phyloP scores from a whole-genome alignment of 805 yeast genomes.

The Yarrowia bubula region DNA sequence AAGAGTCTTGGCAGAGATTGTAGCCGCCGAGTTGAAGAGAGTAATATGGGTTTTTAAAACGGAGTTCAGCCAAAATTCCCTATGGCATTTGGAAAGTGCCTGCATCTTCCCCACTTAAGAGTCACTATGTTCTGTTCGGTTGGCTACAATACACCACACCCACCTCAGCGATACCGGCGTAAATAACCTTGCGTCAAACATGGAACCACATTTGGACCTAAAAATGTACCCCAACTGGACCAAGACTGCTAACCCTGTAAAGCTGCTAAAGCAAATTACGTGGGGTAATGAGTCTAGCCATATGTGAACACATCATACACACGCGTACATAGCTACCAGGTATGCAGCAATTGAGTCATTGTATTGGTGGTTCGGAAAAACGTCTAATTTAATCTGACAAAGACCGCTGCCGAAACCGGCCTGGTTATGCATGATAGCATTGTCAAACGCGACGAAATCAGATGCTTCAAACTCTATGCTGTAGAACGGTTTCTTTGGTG shows the following conservation, averaged over 20 bases:
- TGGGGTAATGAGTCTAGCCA: no score
- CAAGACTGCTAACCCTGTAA: neutral
- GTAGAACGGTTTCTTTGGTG: no score
- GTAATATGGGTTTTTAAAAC: neutral
- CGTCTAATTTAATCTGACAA: constrained; percentile 10
- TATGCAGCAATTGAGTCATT: no score
- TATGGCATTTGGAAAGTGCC: neutral
- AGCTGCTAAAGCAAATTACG: neutral
- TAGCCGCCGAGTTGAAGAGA: neutral
- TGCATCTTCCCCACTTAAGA: neutral
- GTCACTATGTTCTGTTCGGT: neutral
- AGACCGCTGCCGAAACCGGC: neutral
- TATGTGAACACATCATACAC: no score
- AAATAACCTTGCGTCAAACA: neutral
- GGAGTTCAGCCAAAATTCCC: neutral
- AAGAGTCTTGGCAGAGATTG: neutral
- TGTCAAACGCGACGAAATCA: neutral
- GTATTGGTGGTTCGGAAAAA: no score
- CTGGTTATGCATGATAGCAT: neutral
- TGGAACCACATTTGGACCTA: neutral
- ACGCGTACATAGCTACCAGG: no score
- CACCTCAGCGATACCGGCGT: constrained; percentile 2
- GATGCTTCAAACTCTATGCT: neutral
- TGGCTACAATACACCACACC: no score
- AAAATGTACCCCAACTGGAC: no score